Evolutionary conservation across 2,329 filamentous ascomycete species (phyloP).

Genomic region (Botrytis porri): DNA sequence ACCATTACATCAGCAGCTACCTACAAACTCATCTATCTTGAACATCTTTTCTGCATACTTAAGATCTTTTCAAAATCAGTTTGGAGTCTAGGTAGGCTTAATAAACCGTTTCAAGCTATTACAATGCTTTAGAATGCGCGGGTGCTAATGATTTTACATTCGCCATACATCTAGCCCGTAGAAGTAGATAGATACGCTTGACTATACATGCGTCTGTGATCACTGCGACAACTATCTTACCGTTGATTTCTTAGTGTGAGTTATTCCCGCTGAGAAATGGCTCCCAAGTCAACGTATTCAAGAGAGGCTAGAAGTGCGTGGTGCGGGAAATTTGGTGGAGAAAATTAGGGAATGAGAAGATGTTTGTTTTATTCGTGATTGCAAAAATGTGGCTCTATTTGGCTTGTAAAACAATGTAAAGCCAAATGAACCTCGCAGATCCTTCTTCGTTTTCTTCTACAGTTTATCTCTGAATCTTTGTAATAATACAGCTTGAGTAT

Average conservation of each 20-base stretch:
- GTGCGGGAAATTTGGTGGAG: not conserved
- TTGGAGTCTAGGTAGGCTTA: conserved; percentile 20
- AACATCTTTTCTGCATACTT: conserved; percentile 20
- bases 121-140: conserved; percentile 23
- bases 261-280: conserved; percentile 5
- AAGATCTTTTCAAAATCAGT: conserved; percentile 18
- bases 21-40: conserved; percentile 21
- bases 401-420: not conserved
- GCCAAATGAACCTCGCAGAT: not conserved
- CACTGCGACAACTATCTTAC: conserved; percentile 21
- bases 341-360: not conserved
- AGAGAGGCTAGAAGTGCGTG: not conserved
- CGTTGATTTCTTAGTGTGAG: conserved; percentile 23
- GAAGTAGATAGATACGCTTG: conserved; percentile 4
- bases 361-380: not conserved
- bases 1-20: conserved; percentile 21
- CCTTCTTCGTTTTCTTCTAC: not conserved
- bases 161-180: conserved; percentile 16
- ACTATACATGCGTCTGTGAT: conserved; percentile 22
- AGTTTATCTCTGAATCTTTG: not conserved
- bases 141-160: conserved; percentile 19
- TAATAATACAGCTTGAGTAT: not conserved
- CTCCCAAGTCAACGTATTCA: conserved; percentile 13
- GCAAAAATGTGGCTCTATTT: not conserved
- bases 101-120: conserved; percentile 16